phyloP scores from a whole-genome alignment of 169 alveolate species.

The Plasmodium coatneyi region DNA sequence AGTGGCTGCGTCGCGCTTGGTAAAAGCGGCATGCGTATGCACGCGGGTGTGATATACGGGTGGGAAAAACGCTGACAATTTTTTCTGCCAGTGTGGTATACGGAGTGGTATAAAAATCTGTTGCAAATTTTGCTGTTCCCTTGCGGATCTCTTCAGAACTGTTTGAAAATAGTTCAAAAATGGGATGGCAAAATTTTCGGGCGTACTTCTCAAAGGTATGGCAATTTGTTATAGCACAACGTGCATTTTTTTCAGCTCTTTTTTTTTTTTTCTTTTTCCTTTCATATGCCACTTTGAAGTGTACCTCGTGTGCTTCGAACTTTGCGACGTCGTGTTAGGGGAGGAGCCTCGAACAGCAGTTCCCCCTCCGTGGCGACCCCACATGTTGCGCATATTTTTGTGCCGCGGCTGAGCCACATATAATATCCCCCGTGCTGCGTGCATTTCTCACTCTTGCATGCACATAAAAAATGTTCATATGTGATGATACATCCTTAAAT shows the following conservation, averaged over 20 bases:
- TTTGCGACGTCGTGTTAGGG: background rate
- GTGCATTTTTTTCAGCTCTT: background rate
- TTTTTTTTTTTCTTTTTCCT: background rate
- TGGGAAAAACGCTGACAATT: background rate
- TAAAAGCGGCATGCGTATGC: background rate
- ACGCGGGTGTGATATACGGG: background rate
- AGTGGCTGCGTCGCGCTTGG: background rate
- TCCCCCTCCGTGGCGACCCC: background rate
- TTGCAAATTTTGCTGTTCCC: background rate
- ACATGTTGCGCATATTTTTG: background rate
- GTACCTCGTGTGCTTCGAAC: background rate
- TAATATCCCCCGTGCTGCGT: background rate
- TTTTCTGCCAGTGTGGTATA: background rate
- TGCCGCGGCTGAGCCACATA: background rate
- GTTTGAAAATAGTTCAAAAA: background rate
- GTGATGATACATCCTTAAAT: background rate
- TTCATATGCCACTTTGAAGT: background rate
- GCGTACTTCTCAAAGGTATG: background rate
- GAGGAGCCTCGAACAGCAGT: background rate
- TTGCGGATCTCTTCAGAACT: background rate
- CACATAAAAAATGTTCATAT: background rate
- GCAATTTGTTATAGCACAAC: background rate
- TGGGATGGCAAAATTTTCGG: background rate
- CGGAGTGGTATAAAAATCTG: background rate
- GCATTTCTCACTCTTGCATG: background rate